These are phyloP conservation scores for Blastobotrys peoriensis DNA, from an alignment of 805 yeast species.

Conservation along the genomic window DNA sequence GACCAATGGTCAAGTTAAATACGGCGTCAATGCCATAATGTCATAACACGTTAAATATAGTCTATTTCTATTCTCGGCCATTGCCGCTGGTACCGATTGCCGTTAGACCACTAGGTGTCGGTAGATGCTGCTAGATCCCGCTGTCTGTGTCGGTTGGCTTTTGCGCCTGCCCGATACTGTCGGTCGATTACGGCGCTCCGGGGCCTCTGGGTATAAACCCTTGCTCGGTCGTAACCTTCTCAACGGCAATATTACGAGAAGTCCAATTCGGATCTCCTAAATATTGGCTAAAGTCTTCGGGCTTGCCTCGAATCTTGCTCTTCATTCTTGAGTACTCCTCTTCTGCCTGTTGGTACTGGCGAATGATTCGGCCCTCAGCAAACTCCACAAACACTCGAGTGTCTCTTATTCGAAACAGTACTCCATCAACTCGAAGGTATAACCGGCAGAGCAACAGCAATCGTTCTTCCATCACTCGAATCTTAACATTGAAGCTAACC, in stretches of 20 bases:
- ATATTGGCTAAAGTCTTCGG: slow-evolving; percentile 61
- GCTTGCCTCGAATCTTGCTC: slow-evolving; percentile 39
- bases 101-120: too few relatives aligned
- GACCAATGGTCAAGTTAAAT: too few relatives aligned
- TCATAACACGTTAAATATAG: too few relatives aligned
- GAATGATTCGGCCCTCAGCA: slow-evolving; percentile 51
- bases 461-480: slow-evolving; percentile 84
- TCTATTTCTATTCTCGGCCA: too few relatives aligned
- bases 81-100: too few relatives aligned
- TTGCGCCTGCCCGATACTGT: too few relatives aligned
- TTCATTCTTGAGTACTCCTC: slow-evolving; percentile 41
- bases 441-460: slow-evolving; percentile 68
- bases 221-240: slow-evolving; percentile 1
- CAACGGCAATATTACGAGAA: slow-evolving; percentile 36
- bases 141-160: too few relatives aligned
- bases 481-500: slow-evolving; percentile 65
- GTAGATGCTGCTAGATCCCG: too few relatives aligned
- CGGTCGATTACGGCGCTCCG: too few relatives aligned
- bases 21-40: too few relatives aligned
- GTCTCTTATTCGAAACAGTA: slow-evolving; percentile 75
- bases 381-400: slow-evolving; percentile 80
- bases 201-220: slow-evolving; percentile 2
- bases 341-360: slow-evolving; percentile 75
- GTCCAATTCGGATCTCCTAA: slow-evolving; percentile 88
- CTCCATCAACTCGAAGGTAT: slow-evolving; percentile 86